Percentiles rank a stretch among this genome's conserved stretches.
Conservation (phyloP, 352 stramenopile genomes). For the Phytophthora fragariae region DNA sequence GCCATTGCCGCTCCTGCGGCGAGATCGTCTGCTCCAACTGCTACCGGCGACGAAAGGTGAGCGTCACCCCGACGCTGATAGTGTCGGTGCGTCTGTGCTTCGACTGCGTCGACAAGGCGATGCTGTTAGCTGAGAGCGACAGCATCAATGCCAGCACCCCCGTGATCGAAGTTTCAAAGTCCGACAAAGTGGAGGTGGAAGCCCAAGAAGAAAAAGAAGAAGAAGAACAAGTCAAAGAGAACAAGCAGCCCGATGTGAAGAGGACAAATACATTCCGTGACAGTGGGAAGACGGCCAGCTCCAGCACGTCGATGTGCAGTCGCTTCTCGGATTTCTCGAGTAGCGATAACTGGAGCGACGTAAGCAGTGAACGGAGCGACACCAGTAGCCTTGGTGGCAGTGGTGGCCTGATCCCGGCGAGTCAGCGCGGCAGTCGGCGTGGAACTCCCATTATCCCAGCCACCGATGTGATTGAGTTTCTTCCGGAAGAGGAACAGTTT, state of each 20-base stretch:
- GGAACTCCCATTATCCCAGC: conserved; percentile 11
- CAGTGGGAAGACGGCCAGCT: conserved; percentile 47
- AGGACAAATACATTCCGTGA: conserved; percentile 31
- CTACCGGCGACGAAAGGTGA: conserved; percentile 67
- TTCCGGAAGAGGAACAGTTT: conserved; percentile 50
- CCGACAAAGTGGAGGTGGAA: conserved; percentile 9
- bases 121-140: conserved; percentile 38
- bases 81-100: conserved; percentile 73
- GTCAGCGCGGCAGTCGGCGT: conserved; percentile 27
- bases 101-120: conserved; percentile 81
- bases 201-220: conserved; percentile 11
- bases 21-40: conserved; percentile 84
- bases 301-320: conserved; percentile 46
- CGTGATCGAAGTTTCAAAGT: conserved; percentile 19
- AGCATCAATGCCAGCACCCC: conserved; percentile 13
- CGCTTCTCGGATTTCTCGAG: conserved; percentile 53
- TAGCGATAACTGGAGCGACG: conserved; percentile 46
- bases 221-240: conserved; percentile 14
- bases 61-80: conserved; percentile 41
- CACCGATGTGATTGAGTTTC: conserved; percentile 54
- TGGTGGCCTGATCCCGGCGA: conserved; percentile 16
- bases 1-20: conserved; percentile 84
- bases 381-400: conserved; percentile 40
- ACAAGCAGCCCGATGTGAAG: conserved; percentile 19
- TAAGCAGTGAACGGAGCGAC: conserved; percentile 44